Evolutionary conservation across 2,329 filamentous ascomycete genomes (phyloP).

Genomic region (Fusarium bactridioides): DNA sequence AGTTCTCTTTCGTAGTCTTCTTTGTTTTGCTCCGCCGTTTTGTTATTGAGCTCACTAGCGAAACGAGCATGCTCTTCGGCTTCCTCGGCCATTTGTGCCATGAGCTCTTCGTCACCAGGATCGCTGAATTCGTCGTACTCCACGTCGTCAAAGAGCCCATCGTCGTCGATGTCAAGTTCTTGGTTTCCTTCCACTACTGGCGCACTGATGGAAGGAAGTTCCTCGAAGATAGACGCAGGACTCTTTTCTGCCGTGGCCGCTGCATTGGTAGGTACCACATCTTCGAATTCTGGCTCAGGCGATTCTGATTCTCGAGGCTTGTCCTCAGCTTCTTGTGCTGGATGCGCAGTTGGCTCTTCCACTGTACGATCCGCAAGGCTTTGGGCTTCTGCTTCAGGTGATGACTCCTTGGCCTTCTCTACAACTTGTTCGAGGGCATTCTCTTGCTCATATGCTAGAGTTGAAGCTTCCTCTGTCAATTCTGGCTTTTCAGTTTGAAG

Average conservation of each 20-base stretch:
- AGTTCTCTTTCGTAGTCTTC: slow-evolving; percentile 88
- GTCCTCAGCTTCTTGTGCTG: slow-evolving; percentile 8
- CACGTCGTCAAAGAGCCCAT: slow-evolving; percentile 60
- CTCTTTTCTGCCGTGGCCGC: slow-evolving; percentile 6
- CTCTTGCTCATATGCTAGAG: not conserved
- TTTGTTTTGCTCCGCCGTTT: slow-evolving; percentile 72
- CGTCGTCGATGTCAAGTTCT: slow-evolving; percentile 44
- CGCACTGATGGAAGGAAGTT: slow-evolving; percentile 6
- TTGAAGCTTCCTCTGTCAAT: not conserved
- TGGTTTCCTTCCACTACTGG: not conserved
- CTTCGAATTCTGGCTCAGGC: slow-evolving; percentile 49
- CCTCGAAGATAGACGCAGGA: slow-evolving; percentile 23
- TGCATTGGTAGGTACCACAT: slow-evolving; percentile 43
- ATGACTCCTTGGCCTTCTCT: not conserved
- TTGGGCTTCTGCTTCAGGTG: not conserved
- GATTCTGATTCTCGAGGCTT: slow-evolving; percentile 45
- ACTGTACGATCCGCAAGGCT: slow-evolving; percentile 1
- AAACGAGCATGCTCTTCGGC: slow-evolving; percentile 95
- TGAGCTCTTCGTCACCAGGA: slow-evolving; percentile 88
- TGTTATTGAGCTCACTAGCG: slow-evolving; percentile 84
- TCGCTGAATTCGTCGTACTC: slow-evolving; percentile 82
- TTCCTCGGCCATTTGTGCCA: slow-evolving; percentile 86
- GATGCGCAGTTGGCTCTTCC: not conserved
- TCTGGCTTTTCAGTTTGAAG: not conserved
- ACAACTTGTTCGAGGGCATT: not conserved